Evolutionary conservation across 1,139 yeast genomes (phyloP).

Genomic region (Kluyveromyces sp.): DNA sequence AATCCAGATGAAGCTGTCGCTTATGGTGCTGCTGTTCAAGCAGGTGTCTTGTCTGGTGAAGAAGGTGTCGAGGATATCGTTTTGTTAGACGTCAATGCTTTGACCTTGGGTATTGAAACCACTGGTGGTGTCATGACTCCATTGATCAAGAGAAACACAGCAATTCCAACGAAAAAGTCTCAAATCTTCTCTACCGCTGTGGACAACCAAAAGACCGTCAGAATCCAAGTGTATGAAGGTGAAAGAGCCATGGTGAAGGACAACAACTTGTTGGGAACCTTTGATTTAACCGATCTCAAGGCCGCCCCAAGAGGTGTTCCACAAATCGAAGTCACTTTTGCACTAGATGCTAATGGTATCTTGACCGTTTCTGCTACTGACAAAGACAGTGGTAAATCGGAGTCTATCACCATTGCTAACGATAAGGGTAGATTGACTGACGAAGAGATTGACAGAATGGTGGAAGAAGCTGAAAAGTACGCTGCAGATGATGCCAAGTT

Average conservation of each 20-base stretch:
- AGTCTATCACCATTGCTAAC: conserved; percentile 89
- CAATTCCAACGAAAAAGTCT: conserved; percentile 92
- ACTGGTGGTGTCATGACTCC: conserved; percentile 98
- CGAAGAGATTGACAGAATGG: conserved; percentile 92
- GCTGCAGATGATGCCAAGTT: conserved; percentile 83
- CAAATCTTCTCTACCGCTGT: conserved; percentile 95
- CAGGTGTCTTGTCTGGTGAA: conserved; percentile 91
- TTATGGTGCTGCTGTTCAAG: conserved; percentile 96
- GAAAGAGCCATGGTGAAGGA: conserved; percentile 94
- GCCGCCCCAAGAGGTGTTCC: conserved; percentile 98
- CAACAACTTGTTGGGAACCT: conserved; percentile 89
- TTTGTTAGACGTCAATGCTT: conserved; percentile 82
- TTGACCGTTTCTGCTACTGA: conserved; percentile 88
- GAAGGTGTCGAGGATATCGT: conserved; percentile 67
- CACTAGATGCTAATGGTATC: conserved; percentile 92
- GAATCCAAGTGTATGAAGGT: conserved; percentile 93
- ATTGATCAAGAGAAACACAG: conserved; percentile 90
- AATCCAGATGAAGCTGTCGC: conserved; percentile 98
- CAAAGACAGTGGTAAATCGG: conserved; percentile 94
- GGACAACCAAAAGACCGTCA: conserved; percentile 92
- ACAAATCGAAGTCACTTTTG: conserved; percentile 93
- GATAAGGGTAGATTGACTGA: conserved; percentile 94
- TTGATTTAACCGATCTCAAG: conserved; percentile 89
- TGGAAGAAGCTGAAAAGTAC: conserved; percentile 85
- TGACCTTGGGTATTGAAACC: conserved; percentile 93